These are phyloP conservation scores for Daldinia loculata DNA, from an alignment of 495 filamentous ascomycete genomes.

Conservation along the genomic window DNA sequence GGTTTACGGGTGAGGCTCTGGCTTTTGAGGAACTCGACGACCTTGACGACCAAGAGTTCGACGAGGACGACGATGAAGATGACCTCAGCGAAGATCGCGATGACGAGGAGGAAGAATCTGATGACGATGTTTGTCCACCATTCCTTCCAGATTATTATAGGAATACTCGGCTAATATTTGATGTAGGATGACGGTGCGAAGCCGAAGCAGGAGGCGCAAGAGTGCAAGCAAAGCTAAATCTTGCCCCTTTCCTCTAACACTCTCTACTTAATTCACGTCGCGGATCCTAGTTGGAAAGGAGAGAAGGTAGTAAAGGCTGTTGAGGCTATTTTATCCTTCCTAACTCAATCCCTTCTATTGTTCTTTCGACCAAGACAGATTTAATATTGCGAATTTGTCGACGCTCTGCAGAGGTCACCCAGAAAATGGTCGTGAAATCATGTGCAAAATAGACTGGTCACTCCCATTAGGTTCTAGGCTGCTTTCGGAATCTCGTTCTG, in stretches of 20 bases:
- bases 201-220: constrained; percentile 97
- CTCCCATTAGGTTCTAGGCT: constrained; percentile 41
- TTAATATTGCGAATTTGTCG: constrained; percentile 37
- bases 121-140: constrained; percentile 81
- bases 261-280: constrained; percentile 30
- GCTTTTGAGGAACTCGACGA: constrained; percentile 96
- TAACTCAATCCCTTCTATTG: constrained; percentile 13
- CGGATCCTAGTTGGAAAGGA: constrained; percentile 19
- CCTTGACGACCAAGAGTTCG: constrained; percentile 83
- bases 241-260: constrained; percentile 1
- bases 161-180: constrained; percentile 45
- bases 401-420: constrained; percentile 33
- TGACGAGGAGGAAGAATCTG: constrained; percentile 88
- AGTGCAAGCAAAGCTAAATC: constrained; percentile 98
- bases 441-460: constrained; percentile 47
- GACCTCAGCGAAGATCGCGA: constrained; percentile 80
- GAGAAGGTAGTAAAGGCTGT: constrained; percentile 14
- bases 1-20: constrained; percentile 98
- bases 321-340: constrained; percentile 15
- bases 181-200: constrained; percentile 89
- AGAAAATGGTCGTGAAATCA: constrained; percentile 39
- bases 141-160: constrained; percentile 15
- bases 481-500: constrained; percentile 46
- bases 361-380: constrained; percentile 32
- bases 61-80: constrained; percentile 93